These are phyloP conservation scores for Coemansia sp. DNA, from an alignment of 192 early-diverging fungal genomes.

Conservation along the genomic window DNA sequence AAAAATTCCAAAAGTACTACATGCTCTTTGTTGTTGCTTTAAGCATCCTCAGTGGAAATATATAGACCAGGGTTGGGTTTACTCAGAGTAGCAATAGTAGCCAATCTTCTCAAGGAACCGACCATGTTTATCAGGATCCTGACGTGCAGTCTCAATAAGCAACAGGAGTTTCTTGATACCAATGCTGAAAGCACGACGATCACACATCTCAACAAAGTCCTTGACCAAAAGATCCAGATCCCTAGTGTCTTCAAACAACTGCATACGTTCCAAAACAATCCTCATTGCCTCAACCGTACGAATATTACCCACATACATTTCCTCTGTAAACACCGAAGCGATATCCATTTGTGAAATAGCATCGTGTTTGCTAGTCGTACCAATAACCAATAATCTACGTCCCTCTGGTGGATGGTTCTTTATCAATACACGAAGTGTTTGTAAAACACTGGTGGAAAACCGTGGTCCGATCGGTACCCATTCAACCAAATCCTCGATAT, in stretches of 20 bases:
- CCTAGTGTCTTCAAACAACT: constrained; percentile 60
- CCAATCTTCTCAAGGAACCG: constrained; percentile 31
- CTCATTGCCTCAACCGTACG: constrained; percentile 67
- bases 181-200: constrained; percentile 63
- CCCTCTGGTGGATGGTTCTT: constrained; percentile 88
- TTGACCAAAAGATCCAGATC: constrained; percentile 60
- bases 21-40: too few relatives aligned
- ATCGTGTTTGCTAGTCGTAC: constrained; percentile 76
- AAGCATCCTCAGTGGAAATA: too few relatives aligned
- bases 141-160: constrained; percentile 86
- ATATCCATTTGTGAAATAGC: constrained; percentile 88
- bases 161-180: constrained; percentile 92
- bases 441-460: constrained; percentile 90
- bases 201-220: constrained; percentile 51
- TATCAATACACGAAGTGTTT: constrained; percentile 88
- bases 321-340: constrained; percentile 77
- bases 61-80: too few relatives aligned
- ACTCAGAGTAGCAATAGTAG: too few relatives aligned
- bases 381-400: constrained; percentile 82
- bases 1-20: too few relatives aligned
- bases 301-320: constrained; percentile 79
- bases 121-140: constrained; percentile 57
- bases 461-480: constrained; percentile 94
- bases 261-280: constrained; percentile 56
- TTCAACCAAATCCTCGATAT: constrained; percentile 90